These are phyloP conservation scores for Volvox carteri DNA, from an alignment of 163 green algal genomes.

Conservation along the genomic window DNA sequence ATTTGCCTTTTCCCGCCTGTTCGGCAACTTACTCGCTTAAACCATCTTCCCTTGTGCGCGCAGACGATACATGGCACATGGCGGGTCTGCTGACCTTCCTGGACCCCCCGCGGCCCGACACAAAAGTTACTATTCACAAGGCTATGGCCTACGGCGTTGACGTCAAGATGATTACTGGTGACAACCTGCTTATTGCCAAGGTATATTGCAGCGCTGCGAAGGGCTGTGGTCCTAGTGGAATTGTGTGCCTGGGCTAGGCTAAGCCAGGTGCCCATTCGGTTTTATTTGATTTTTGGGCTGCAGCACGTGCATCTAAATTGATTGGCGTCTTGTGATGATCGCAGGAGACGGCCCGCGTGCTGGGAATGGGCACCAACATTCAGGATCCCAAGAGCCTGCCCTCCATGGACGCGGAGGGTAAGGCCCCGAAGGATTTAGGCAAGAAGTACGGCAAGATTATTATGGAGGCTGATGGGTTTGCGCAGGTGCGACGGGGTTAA, in stretches of 20 bases:
- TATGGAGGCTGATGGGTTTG: slow-evolving; percentile 91
- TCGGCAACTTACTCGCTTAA: no score
- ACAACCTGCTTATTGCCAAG: slow-evolving; percentile 85
- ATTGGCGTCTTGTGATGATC: no score
- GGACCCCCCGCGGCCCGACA: slow-evolving; percentile 91
- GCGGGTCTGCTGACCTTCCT: slow-evolving; percentile 91
- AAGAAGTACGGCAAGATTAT: slow-evolving; percentile 85
- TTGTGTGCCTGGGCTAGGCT: no score
- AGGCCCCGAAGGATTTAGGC: slow-evolving; percentile 81
- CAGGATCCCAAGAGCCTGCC: slow-evolving; percentile 79
- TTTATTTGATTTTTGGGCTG: no score
- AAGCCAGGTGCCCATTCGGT: no score
- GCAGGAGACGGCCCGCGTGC: slow-evolving; percentile 77
- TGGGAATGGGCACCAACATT: slow-evolving; percentile 92
- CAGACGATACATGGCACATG: slow-evolving; percentile 72
- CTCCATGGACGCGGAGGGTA: slow-evolving; percentile 75
- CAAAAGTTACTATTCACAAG: slow-evolving; percentile 85
- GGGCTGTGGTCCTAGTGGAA: no score
- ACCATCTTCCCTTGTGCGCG: no score
- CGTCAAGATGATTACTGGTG: slow-evolving; percentile 89
- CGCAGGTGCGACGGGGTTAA: slow-evolving; percentile 60
- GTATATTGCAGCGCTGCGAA: no score
- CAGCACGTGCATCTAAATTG: no score
- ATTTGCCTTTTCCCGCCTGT: no score
- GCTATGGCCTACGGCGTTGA: slow-evolving; percentile 87